Evolutionary conservation across 2,329 filamentous ascomycete genomes (phyloP).

Genomic region (Colletotrichum gloeosporioides): DNA sequence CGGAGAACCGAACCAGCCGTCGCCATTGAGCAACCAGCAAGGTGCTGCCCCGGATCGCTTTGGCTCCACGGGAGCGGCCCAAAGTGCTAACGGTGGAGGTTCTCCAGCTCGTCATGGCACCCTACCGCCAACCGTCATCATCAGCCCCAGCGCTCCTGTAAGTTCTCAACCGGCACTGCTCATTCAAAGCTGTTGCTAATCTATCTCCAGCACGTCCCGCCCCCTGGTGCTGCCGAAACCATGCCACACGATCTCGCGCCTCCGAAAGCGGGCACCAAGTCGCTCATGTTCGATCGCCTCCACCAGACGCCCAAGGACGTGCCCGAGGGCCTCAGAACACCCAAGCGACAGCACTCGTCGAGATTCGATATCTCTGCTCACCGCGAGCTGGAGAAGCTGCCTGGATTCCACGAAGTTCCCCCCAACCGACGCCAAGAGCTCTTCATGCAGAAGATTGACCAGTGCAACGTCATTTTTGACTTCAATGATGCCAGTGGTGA

Average conservation of each 20-base stretch:
- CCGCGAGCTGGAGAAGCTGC: constrained; percentile 94
- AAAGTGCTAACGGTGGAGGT: constrained; percentile 49
- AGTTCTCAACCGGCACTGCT: constrained; percentile 39
- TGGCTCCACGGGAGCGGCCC: constrained; percentile 39
- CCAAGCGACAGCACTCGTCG: constrained; percentile 96
- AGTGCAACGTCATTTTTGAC: constrained; percentile 99
- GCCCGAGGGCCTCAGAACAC: constrained; percentile 91
- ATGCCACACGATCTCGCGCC: constrained; percentile 98
- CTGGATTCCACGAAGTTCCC: constrained; percentile 96
- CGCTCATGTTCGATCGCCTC: constrained; percentile 83
- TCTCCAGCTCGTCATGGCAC: constrained; percentile 69
- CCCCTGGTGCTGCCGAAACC: constrained; percentile 91
- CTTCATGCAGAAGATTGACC: constrained; percentile 99
- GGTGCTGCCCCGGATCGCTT: constrained; percentile 47
- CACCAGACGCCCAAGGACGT: constrained; percentile 96
- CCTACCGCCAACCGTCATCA: constrained; percentile 86
- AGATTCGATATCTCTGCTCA: constrained; percentile 98
- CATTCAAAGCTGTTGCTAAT: not conserved
- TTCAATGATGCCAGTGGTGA: constrained; percentile 98
- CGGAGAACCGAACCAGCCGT: constrained; percentile 50
- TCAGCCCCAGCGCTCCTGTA: constrained; percentile 93
- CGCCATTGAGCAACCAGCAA: constrained; percentile 38
- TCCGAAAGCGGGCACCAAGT: constrained; percentile 90
- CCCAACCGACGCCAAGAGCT: constrained; percentile 94
- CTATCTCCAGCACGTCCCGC: constrained; percentile 77